These are phyloP conservation scores for Corylus heterophylla DNA, from an alignment of 306 rosid genomes.

Conservation along the genomic window DNA sequence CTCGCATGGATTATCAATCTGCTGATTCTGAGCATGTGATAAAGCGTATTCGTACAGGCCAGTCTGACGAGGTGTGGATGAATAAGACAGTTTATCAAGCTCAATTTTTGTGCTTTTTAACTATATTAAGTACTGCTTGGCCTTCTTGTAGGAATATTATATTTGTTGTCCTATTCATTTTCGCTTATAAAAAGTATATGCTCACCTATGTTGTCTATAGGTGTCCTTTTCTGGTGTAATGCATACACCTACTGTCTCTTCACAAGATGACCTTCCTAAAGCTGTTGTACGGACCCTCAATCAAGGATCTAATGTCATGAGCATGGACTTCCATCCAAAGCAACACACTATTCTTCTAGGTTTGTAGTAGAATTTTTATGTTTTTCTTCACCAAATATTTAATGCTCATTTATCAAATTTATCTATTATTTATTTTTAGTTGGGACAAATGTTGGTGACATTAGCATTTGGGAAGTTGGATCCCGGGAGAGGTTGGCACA, in stretches of 20 bases:
- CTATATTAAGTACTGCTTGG: not conserved
- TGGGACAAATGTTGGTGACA: constrained; percentile 52
- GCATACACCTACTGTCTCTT: constrained; percentile 37
- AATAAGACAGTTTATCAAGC: not conserved
- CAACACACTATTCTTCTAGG: constrained; percentile 46
- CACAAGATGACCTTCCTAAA: constrained; percentile 53
- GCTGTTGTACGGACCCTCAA: constrained; percentile 34
- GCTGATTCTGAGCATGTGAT: constrained; percentile 47
- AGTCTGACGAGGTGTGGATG: constrained; percentile 38
- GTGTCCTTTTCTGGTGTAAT: constrained; percentile 48
- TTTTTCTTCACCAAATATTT: not conserved
- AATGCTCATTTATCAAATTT: not conserved
- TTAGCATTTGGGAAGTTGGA: constrained; percentile 50
- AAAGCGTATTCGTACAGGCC: constrained; percentile 46
- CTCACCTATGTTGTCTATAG: constrained; percentile 25
- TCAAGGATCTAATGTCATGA: constrained; percentile 49
- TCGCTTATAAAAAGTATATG: not conserved
- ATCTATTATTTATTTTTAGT: constrained; percentile 26
- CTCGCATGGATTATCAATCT: constrained; percentile 49
- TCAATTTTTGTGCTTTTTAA: constrained; percentile 3
- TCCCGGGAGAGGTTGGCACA: constrained; percentile 45
- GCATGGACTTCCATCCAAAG: constrained; percentile 50
- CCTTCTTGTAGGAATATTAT: not conserved
- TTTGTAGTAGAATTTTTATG: constrained; percentile 16
- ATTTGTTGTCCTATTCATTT: not conserved